phyloP scores from a whole-genome alignment of 352 stramenopile genomes.

The Phytophthora litchii region DNA sequence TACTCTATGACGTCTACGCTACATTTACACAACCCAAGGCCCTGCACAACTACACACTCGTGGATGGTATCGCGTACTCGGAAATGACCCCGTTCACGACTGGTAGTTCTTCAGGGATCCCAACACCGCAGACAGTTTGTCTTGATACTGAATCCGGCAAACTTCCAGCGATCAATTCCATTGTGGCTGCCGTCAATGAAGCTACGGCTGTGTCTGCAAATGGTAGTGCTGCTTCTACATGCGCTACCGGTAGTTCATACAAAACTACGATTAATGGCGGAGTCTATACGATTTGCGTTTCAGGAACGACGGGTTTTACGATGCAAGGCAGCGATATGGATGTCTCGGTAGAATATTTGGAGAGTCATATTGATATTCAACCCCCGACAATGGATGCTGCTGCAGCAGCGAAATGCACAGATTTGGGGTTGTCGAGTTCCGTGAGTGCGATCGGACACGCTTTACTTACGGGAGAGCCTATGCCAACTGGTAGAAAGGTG shows the following conservation, averaged over 20 bases:
- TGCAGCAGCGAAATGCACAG: neutral
- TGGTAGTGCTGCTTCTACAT: neutral
- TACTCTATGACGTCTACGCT: slow-evolving; percentile 36
- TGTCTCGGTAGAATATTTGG: slow-evolving; percentile 14
- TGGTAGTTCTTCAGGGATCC: slow-evolving; percentile 4
- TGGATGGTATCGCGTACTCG: slow-evolving; percentile 30
- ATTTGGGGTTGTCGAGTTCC: neutral
- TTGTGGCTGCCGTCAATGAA: slow-evolving; percentile 11
- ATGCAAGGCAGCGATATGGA: slow-evolving; percentile 19
- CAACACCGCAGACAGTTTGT: slow-evolving; percentile 8
- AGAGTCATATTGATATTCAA: slow-evolving; percentile 17
- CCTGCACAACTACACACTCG: slow-evolving; percentile 30
- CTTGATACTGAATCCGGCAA: slow-evolving; percentile 13
- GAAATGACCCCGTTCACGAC: slow-evolving; percentile 7
- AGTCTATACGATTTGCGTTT: slow-evolving; percentile 13
- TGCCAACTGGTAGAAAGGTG: neutral
- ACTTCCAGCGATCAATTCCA: slow-evolving; percentile 16
- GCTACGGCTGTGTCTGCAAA: neutral
- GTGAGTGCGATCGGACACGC: slow-evolving; percentile 2
- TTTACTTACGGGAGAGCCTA: neutral
- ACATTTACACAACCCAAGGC: slow-evolving; percentile 23
- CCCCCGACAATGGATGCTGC: neutral
- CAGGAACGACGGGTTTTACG: slow-evolving; percentile 5
- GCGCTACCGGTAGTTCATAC: slow-evolving; percentile 3
- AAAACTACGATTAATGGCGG: slow-evolving; percentile 9